Percentiles rank a stretch among this genome's conserved stretches.
Conservation (phyloP, 1,284 basidiomycete genomes). For the Acaromyces ingoldii region DNA sequence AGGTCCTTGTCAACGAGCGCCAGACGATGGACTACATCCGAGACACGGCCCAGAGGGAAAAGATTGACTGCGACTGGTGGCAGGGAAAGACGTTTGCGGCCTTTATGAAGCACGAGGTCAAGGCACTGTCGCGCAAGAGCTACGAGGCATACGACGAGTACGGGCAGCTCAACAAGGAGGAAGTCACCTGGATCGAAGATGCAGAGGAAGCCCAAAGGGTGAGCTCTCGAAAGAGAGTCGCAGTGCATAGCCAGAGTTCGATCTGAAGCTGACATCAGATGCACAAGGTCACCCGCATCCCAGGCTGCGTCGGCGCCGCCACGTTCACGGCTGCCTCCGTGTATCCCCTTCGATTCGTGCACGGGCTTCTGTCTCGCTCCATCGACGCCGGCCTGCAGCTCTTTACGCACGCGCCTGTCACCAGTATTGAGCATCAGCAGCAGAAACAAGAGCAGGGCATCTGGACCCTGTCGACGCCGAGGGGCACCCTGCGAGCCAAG, state of each 20-base stretch:
- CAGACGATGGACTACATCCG: slow-evolving; percentile 9
- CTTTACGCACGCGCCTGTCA: slow-evolving; percentile 8
- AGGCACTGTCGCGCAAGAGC: background rate
- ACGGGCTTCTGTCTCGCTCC: background rate
- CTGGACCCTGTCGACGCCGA: slow-evolving; percentile 2
- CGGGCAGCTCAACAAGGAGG: background rate
- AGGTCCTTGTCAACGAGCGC: slow-evolving; percentile 8
- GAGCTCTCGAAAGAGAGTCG: too few species aligned
- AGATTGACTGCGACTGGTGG: slow-evolving; percentile 10
- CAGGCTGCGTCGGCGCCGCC: slow-evolving; percentile 1
- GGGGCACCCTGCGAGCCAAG: background rate
- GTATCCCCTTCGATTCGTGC: slow-evolving; percentile 7
- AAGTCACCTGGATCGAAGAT: slow-evolving; percentile 5
- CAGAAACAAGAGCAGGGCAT: background rate
- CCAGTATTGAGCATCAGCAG: background rate
- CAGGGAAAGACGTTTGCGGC: slow-evolving; percentile 2
- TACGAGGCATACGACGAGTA: background rate
- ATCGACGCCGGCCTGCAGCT: slow-evolving; percentile 4
- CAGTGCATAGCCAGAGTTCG: background rate
- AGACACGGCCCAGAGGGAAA: background rate
- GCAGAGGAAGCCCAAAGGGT: background rate
- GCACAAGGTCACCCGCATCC: background rate
- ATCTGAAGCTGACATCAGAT: background rate
- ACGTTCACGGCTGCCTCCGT: slow-evolving; percentile 1
- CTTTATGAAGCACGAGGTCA: background rate